These are phyloP conservation scores for Diaporthe humulicola DNA, from an alignment of 2,329 filamentous ascomycete species.

Conservation along the genomic window DNA sequence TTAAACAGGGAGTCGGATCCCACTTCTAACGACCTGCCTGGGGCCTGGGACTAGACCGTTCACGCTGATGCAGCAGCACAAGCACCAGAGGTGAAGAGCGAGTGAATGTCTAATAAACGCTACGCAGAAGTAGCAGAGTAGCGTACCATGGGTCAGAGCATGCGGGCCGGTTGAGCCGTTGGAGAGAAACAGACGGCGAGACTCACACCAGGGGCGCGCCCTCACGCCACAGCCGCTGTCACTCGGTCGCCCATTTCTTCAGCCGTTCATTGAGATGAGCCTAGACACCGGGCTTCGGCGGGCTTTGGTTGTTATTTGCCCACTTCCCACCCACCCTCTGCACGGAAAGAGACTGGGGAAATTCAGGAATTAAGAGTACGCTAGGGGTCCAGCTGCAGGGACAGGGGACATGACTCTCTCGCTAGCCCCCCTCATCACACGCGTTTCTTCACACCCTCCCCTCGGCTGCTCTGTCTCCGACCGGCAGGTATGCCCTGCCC, in stretches of 20 bases:
- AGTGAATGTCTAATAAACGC: too few species aligned
- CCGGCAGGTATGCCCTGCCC: neutral
- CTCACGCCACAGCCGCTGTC: slow-evolving; percentile 28
- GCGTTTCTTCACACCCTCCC: neutral
- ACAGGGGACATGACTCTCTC: slow-evolving; percentile 27
- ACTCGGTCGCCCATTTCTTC: neutral
- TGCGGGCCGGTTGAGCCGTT: slow-evolving; percentile 21
- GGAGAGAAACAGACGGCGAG: neutral
- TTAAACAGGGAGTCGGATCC: neutral
- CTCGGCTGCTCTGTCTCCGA: slow-evolving; percentile 13
- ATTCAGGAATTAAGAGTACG: slow-evolving; percentile 26
- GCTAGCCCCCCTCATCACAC: slow-evolving; percentile 13
- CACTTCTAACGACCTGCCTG: neutral
- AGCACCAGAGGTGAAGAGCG: neutral
- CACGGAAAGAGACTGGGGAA: slow-evolving; percentile 5
- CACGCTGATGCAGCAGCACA: too few species aligned
- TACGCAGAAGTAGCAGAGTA: neutral
- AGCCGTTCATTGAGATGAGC: neutral
- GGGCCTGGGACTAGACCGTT: neutral
- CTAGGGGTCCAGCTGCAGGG: slow-evolving; percentile 24
- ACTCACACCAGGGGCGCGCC: neutral
- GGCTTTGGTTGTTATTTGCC: neutral
- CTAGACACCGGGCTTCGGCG: neutral
- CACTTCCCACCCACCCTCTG: neutral
- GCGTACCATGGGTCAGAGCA: neutral